Evolutionary conservation across 371 early-diverging fungal species (phyloP), one percentile per base, ranked within the genome.

Genomic region (Rhizomucor pusillus): DNA sequence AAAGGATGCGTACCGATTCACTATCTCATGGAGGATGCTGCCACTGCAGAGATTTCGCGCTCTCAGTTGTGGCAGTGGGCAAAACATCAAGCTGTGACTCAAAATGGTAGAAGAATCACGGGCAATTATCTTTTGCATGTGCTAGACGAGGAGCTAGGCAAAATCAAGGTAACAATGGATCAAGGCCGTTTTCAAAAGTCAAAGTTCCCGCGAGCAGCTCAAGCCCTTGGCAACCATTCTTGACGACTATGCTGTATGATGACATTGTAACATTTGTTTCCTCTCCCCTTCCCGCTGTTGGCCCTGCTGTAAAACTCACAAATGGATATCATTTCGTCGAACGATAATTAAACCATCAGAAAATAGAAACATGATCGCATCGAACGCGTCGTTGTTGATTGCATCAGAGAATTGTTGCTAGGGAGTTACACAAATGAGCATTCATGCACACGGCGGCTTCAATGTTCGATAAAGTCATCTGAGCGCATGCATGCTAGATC

Each of bases 21-120:
- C 82, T 89, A 94, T 80, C 75, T 95, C 46, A 94, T 95, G 96
- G 96, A 95, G 77, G 96, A 95, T 53, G 96, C 96, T 4, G 96
- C 96, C n/a, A 95, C 95, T 0, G 96, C 95, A 29, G 96, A 95
- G 73, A 94, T 95, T 59, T 91, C 94, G 5, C 85, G 95, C 43
- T 88, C 91, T 14, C 95, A 95, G 75, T 70, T 95, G 18, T 95
- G 90, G 90, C 94, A 93, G 77, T 95, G 95, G 95, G 91, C 90
- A 23, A 83, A 79, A 62, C 95, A 95, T 67, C 63, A 73, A 11
- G 82, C 86, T 34, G 76, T 68, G 60, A 94, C 92, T 10, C 41
- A 41, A 14, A 67, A 73, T 33, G 93, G 94, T 36, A 70, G 77
- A 37, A 71, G 59, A 43, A 73, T 93, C 43, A 91, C 90, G 3